phyloP scores from a whole-genome alignment of 106 monocot species.

The Dendrobium catenatum region DNA sequence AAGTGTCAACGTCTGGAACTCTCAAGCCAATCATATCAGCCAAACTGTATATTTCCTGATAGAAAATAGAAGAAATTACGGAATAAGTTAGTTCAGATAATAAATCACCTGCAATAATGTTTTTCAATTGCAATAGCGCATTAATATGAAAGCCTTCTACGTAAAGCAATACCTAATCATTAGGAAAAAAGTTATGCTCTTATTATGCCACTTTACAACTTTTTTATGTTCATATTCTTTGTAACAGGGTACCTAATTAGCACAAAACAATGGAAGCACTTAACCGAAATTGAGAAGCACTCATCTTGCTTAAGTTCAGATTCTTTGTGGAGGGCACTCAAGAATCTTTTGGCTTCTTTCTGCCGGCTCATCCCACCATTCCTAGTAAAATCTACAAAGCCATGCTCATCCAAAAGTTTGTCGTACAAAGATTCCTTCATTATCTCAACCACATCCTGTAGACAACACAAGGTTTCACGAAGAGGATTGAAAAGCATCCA shows the following conservation, averaged over 20 bases:
- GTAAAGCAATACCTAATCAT: too few relatives aligned
- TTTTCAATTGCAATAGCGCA: neutral
- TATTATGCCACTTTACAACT: too few relatives aligned
- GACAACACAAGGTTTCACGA: slow-evolving; percentile 3
- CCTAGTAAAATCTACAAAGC: slow-evolving; percentile 78
- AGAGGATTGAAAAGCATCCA: neutral
- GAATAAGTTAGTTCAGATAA: neutral
- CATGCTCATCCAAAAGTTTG: slow-evolving; percentile 93
- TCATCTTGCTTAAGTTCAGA: slow-evolving; percentile 78
- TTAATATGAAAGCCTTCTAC: neutral
- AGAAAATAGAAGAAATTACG: slow-evolving; percentile 6
- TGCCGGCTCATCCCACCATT: slow-evolving; percentile 96
- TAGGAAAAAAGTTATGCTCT: too few relatives aligned
- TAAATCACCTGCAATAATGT: neutral
- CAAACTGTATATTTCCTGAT: slow-evolving; percentile 84
- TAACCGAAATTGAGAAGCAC: slow-evolving; percentile 77
- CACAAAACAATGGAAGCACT: slow-evolving; percentile 12
- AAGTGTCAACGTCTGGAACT: slow-evolving; percentile 79
- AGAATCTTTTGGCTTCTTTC: slow-evolving; percentile 83
- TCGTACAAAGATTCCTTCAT: slow-evolving; percentile 98
- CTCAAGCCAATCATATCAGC: slow-evolving; percentile 72
- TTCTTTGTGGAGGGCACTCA: slow-evolving; percentile 81
- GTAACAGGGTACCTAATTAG: neutral
- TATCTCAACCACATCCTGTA: slow-evolving; percentile 94
- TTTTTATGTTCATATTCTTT: too few relatives aligned